Base-by-base conservation (phyloP, 192 early-diverging fungal species). In the Podila epicladia region DNA sequence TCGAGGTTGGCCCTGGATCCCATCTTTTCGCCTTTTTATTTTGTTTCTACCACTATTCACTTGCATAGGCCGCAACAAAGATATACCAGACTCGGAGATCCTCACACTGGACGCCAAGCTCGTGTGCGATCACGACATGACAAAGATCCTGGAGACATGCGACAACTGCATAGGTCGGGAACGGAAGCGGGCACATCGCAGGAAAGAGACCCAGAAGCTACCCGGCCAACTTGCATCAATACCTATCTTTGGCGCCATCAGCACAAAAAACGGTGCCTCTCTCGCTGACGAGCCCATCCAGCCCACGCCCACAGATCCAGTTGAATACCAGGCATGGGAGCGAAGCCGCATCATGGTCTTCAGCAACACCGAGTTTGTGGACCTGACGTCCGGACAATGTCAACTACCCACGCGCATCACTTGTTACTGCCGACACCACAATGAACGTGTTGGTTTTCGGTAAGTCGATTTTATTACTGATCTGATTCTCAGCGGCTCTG, bases 391-490 rank as follows among this genome's bases (percentile, higher is more conserved):
- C 24, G 77, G 77, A 59, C 71, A 80, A 76, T 90, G 90, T 4
- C 87, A 92, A 29, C 82, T 96, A 22, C 94, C 95, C 13, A 91
- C 93, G 37, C 89, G 95, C 38, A 93, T 96, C 67, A 95, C 95
- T 4, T 96, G 95, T 85, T 96, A 96, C 82, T 95, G 94, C 79
- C 89, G 77, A 29, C 77, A 80, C 31, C 77, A 80, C 55, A 80
- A 80, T 61, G 77, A 80, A 55, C 72, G 73, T 58, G 77, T 80
- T 37, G 77, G 77, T 12, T 80, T 80, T 69, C 77, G 77, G 77
- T 80, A 69, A 73, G 77, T 72, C 17, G 11, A 51, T 28, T 64
- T 6, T 63, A 20, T 24, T 60, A 11, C 35, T 9, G 35, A 8
- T 60, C 0, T 41, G 12, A 7, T 60, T 41, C 28, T 33, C 26